Evolutionary conservation across 169 alveolate genomes (phyloP).

Genomic region (Cryptosporidium sp.): DNA sequence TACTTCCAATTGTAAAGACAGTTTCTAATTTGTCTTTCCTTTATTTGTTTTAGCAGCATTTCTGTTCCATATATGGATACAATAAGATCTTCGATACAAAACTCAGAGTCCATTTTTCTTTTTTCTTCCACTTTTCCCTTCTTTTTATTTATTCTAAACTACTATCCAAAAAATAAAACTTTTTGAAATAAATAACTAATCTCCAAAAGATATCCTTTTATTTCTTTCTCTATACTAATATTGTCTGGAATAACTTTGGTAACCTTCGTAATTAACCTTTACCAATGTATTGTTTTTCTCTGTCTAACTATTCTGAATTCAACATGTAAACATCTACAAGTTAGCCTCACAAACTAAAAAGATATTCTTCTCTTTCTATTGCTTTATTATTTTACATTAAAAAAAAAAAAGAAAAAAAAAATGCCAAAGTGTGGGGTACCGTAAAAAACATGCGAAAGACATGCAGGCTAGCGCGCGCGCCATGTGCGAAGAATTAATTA

Average conservation of each 20-base stretch:
- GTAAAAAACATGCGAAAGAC: conserved; percentile 9
- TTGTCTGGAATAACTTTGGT: background rate
- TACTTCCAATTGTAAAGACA: conserved; percentile 69
- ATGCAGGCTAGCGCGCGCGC: conserved; percentile 8
- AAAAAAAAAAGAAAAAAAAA: background rate
- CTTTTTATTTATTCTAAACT: background rate
- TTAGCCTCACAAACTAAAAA: background rate
- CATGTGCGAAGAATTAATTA: background rate
- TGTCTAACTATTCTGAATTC: background rate
- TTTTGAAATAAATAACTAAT: background rate
- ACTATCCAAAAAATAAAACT: too few species aligned
- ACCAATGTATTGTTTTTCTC: too few species aligned
- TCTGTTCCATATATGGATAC: conserved; percentile 48
- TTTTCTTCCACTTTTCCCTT: background rate
- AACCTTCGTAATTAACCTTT: too few species aligned
- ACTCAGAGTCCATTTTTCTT: background rate
- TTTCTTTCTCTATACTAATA: too few species aligned
- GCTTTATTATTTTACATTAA: background rate
- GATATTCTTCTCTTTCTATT: background rate
- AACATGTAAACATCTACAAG: too few species aligned
- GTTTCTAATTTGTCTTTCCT: conserved; percentile 34
- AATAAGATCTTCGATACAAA: conserved; percentile 53
- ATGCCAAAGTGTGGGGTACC: conserved; percentile 26
- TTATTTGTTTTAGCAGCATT: conserved; percentile 47
- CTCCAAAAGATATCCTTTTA: too few species aligned